Evolutionary conservation across 2,329 filamentous ascomycete genomes (phyloP), one percentile per base, ranked within the genome.

Genomic region (Paraconiothyrium brasiliense): DNA sequence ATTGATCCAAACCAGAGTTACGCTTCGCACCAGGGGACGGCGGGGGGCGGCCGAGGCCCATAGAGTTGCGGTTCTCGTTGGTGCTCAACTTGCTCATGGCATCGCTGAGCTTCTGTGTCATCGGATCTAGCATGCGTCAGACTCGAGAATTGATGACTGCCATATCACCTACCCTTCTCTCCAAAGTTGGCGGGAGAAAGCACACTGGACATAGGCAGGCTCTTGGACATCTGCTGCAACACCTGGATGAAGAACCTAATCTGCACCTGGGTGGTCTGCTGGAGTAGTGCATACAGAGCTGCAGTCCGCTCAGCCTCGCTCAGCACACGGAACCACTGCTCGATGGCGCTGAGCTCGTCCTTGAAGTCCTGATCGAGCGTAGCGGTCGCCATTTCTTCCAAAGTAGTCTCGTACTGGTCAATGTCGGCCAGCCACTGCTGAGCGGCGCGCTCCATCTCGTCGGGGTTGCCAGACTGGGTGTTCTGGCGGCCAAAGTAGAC

Each of bases 311-410:
- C 95, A 32, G 95, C 94, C 82, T 98, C 95, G 76, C 94, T 98
- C 67, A 99, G 84, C 57, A 99, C 95, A 65, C 94, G 91, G 81
- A 99, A 99, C 95, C 95, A 99, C 84, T 99, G 95, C 82, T 99
- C 95, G 76, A 99, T 99, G 70, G 95, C 95, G 77, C 93, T 97
- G 63, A 99, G 87, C 81, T 99, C 95, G 80, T 98, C 95, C 83
- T 99, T 99, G 85, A 99, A 99, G 77, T 99, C 95, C 83, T 99
- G 95, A 77, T 99, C 95, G 58, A 98, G 84, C n/a, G 95, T 98
- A 32, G 95, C 95, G 35, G 94, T 94, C 47, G 95, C 95, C 95
- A 99, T 99, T 79, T 99, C 95, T 80, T 98, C 95, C 74, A 99
- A 82, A 1, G 95, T 99, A n/a, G 90, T 97, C 84, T 99, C 95